Conservation (phyloP, 2,329 filamentous ascomycete species). For the Alternaria incomplexa region DNA sequence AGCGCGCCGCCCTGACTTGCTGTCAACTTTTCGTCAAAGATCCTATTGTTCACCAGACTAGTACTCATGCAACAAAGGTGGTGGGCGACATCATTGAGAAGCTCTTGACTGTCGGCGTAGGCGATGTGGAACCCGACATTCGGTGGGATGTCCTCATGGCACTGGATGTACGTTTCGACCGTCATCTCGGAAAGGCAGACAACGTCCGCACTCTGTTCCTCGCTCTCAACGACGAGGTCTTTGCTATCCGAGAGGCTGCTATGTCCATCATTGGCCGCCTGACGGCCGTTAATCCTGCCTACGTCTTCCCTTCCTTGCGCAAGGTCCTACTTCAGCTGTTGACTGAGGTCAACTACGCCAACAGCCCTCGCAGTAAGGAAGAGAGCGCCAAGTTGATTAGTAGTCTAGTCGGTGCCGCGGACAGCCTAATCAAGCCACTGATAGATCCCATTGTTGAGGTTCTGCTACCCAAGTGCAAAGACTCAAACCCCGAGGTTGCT, state of each 20-base stretch:
- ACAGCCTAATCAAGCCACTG: constrained; percentile 91
- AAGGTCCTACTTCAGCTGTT: constrained; percentile 96
- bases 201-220: constrained; percentile 96
- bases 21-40: constrained; percentile 97
- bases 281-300: constrained; percentile 90
- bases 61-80: constrained; percentile 93
- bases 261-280: constrained; percentile 96
- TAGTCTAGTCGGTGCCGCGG: constrained; percentile 89
- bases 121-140: constrained; percentile 86
- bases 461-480: constrained; percentile 88
- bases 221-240: constrained; percentile 93
- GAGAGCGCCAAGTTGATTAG: constrained; percentile 94
- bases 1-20: constrained; percentile 93
- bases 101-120: constrained; percentile 90
- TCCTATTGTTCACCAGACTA: constrained; percentile 97
- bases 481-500: constrained; percentile 84
- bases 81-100: constrained; percentile 98
- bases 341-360: constrained; percentile 95
- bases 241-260: constrained; percentile 88
- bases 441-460: constrained; percentile 96
- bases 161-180: constrained; percentile 91
- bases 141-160: constrained; percentile 86
- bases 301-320: constrained; percentile 92
- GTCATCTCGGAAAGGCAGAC: constrained; percentile 95
- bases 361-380: constrained; percentile 91